These are phyloP conservation scores for Blastobotrys americana DNA, from an alignment of 805 yeast genomes.

Conservation along the genomic window DNA sequence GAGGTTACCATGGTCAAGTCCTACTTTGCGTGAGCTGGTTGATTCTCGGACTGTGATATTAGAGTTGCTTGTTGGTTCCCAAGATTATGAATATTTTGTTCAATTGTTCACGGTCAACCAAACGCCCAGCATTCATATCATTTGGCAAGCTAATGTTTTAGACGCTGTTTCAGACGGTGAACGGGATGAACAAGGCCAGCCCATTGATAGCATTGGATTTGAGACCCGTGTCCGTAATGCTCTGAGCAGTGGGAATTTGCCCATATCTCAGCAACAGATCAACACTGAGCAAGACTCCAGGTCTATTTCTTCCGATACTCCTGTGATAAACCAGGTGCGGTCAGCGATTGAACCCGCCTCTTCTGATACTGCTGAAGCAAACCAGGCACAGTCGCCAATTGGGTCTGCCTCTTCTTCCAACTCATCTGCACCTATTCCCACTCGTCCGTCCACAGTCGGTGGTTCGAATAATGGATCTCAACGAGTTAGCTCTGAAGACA, in stretches of 20 bases:
- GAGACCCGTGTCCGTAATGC: too few relatives aligned
- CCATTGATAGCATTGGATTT: not conserved
- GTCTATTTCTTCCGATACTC: not conserved
- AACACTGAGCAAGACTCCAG: not conserved
- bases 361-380: not conserved
- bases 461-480: not conserved
- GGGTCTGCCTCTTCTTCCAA: conserved; percentile 1
- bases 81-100: conserved; percentile 42
- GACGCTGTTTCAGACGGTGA: conserved; percentile 35
- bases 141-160: conserved; percentile 42
- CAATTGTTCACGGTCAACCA: conserved; percentile 47
- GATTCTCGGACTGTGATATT: conserved; percentile 36
- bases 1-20: not conserved
- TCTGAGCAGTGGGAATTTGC: not conserved
- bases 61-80: conserved; percentile 35
- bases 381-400: not conserved
- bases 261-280: not conserved
- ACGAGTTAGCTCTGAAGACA: too few relatives aligned
- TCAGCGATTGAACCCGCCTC: not conserved
- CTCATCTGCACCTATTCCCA: not conserved
- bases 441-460: not conserved
- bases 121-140: conserved; percentile 51
- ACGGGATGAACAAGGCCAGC: not conserved
- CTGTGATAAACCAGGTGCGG: not conserved
- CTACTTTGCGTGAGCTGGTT: conserved; percentile 13